Conservation (phyloP, 371 early-diverging fungal genomes). For the Syncephalastrum monosporum region DNA sequence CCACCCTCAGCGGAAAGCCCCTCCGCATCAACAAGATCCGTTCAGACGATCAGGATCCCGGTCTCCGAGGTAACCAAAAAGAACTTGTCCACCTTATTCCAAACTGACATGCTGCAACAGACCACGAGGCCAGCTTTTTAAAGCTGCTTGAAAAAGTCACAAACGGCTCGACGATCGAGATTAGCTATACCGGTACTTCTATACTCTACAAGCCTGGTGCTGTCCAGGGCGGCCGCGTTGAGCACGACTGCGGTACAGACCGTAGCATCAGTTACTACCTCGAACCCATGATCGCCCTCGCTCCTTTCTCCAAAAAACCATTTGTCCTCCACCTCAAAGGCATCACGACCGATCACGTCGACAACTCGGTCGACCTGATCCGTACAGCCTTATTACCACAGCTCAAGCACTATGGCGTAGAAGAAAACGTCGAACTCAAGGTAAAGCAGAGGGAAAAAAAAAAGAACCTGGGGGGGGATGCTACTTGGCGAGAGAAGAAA, state of each 20-base stretch:
- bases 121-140: conserved; percentile 88
- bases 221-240: conserved; percentile 84
- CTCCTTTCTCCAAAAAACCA: conserved; percentile 90
- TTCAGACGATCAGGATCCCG: conserved; percentile 83
- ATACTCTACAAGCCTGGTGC: conserved; percentile 88
- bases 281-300: conserved; percentile 87
- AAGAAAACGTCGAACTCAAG: conserved; percentile 81
- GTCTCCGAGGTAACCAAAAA: conserved; percentile 64
- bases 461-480: not conserved
- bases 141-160: conserved; percentile 89
- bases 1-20: conserved; percentile 82
- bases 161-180: conserved; percentile 89
- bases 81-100: too few relatives aligned
- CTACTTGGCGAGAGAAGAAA: too few relatives aligned
- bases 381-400: conserved; percentile 88
- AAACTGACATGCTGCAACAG: conserved; percentile 35
- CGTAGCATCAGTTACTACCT: conserved; percentile 92
- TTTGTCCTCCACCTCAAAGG: conserved; percentile 81
- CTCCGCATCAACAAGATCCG: conserved; percentile 91
- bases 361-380: conserved; percentile 85
- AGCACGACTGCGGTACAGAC: conserved; percentile 77
- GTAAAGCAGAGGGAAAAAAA: conserved; percentile 21
- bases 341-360: conserved; percentile 90
- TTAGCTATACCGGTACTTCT: conserved; percentile 92
- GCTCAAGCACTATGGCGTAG: conserved; percentile 83